Percentiles rank a stretch among this genome's conserved stretches.
Evolutionary conservation across 148 eudicot genomes (phyloP).

Genomic region (Cornus suecica): DNA sequence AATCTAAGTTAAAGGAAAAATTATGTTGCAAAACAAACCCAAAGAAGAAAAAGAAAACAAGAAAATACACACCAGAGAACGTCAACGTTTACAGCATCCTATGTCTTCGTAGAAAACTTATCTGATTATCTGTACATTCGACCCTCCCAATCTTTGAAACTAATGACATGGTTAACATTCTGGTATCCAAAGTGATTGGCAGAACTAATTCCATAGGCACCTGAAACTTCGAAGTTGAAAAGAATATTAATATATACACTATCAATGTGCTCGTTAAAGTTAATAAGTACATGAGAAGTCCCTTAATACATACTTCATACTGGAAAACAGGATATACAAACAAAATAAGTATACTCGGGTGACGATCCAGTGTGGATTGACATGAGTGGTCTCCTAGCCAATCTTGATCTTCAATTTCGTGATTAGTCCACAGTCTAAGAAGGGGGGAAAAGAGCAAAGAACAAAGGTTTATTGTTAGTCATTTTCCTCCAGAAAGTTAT

Average conservation of each 20-base stretch:
- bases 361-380: neutral
- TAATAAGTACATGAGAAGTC: neutral
- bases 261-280: neutral
- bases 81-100: conserved; percentile 4
- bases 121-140: conserved; percentile 13
- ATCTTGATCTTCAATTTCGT: no score
- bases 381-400: neutral
- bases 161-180: neutral
- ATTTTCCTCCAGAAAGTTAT: neutral
- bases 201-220: conserved; percentile 11
- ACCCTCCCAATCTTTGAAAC: neutral
- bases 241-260: neutral
- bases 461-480: neutral
- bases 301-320: neutral
- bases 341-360: neutral
- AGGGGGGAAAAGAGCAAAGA: neutral
- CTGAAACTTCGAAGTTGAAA: conserved; percentile 11
- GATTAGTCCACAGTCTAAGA: neutral
- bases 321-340: neutral
- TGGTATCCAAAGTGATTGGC: neutral
- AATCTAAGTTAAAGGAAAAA: neutral
- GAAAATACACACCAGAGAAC: neutral
- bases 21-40: neutral
- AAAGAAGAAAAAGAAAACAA: neutral
- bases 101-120: neutral